Evolutionary conservation across 768 basidiomycete species (phyloP).

Genomic region (Amyloporia xantha): DNA sequence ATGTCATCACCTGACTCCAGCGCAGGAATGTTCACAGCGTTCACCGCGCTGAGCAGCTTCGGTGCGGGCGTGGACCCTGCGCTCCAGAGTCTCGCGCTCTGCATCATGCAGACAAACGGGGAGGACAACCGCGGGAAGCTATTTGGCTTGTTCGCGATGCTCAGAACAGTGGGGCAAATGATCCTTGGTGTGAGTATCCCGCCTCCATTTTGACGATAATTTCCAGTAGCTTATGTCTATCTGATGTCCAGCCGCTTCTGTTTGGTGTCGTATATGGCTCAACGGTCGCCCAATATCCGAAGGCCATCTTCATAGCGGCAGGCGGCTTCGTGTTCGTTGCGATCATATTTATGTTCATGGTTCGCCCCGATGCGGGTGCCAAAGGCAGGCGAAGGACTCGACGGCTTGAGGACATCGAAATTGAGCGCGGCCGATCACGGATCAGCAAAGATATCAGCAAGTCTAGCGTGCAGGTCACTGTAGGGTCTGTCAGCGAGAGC

Average conservation of each 20-base stretch:
- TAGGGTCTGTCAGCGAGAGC: background rate
- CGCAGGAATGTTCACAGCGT: constrained; percentile 41
- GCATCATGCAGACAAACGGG: constrained; percentile 44
- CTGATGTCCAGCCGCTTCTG: constrained; percentile 46
- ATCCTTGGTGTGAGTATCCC: constrained; percentile 44
- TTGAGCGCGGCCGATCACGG: constrained; percentile 27
- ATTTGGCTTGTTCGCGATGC: constrained; percentile 65
- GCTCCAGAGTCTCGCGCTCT: constrained; percentile 67
- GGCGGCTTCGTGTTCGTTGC: constrained; percentile 46
- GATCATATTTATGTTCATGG: constrained; percentile 38
- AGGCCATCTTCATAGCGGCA: constrained; percentile 61
- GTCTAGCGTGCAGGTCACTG: constrained; percentile 3
- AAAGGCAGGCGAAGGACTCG: constrained; percentile 13
- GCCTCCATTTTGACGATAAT: too few relatives aligned
- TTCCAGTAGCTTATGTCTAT: background rate
- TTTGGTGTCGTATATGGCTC: constrained; percentile 62
- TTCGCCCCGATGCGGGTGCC: constrained; percentile 29
- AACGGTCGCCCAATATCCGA: constrained; percentile 59
- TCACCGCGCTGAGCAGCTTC: constrained; percentile 57
- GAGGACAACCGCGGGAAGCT: constrained; percentile 42
- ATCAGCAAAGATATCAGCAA: constrained; percentile 31
- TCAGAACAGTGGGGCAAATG: constrained; percentile 60
- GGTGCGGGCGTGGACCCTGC: constrained; percentile 67
- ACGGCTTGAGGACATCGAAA: constrained; percentile 15
- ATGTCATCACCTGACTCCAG: constrained; percentile 41